phyloP scores from a whole-genome alignment of 75 land plant genomes.

The Azolla pinnata region DNA sequence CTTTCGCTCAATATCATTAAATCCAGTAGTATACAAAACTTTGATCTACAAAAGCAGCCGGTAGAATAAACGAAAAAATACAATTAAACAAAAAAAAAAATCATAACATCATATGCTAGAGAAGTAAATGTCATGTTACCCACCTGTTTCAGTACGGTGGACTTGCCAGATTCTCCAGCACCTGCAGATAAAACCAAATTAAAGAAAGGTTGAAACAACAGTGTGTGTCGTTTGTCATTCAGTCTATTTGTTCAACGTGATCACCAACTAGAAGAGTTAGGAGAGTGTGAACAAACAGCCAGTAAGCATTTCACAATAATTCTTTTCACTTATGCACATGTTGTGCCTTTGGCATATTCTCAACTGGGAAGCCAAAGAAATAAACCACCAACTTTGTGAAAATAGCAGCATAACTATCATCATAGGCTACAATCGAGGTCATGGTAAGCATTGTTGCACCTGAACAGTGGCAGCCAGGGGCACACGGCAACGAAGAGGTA shows the following conservation, averaged over 20 bases:
- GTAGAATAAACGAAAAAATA: constrained; percentile 1
- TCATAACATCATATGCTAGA: neutral
- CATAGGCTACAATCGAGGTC: no score
- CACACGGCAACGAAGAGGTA: no score
- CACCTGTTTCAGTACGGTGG: constrained; percentile 95
- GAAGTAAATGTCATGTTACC: constrained; percentile 1
- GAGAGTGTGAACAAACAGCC: no score
- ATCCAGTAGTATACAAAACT: constrained; percentile 72
- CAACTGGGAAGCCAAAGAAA: neutral
- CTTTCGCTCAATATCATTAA: constrained; percentile 66
- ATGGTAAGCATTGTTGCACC: no score
- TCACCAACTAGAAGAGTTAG: no score
- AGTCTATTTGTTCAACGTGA: no score
- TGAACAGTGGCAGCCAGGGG: no score
- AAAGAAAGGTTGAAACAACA: no score
- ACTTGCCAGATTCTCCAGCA: constrained; percentile 96
- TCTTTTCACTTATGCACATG: neutral
- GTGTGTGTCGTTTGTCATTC: no score
- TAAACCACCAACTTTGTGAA: neutral
- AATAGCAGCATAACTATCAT: no score
- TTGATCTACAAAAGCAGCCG: constrained; percentile 50
- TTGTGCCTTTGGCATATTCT: no score
- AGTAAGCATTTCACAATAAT: neutral
- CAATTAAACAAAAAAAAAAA: neutral
- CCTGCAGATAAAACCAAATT: constrained; percentile 24